These are phyloP conservation scores for Neurospora africana DNA, from an alignment of 495 filamentous ascomycete species.

Conservation along the genomic window DNA sequence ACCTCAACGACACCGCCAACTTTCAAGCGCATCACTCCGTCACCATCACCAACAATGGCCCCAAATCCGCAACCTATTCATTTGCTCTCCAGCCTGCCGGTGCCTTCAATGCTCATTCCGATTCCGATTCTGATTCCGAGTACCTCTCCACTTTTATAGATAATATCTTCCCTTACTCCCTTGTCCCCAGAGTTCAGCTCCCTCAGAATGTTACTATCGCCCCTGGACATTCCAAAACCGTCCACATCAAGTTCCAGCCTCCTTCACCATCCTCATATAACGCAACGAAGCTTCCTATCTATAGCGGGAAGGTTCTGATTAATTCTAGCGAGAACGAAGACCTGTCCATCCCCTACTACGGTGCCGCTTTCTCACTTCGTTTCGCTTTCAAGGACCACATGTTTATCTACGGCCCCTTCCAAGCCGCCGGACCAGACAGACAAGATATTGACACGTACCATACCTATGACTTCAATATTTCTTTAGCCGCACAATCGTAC, in stretches of 20 bases:
- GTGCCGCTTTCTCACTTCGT: slow-evolving; percentile 10
- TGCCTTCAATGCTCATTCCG: slow-evolving; percentile 7
- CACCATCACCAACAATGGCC: slow-evolving; percentile 32
- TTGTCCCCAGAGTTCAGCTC: slow-evolving; percentile 4
- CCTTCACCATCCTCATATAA: slow-evolving; percentile 10
- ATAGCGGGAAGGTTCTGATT: slow-evolving; percentile 28
- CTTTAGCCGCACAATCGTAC: slow-evolving; percentile 6
- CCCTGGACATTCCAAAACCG: slow-evolving; percentile 17
- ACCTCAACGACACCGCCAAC: slow-evolving; percentile 35
- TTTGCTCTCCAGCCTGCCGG: slow-evolving; percentile 17
- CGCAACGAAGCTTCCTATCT: slow-evolving; percentile 19
- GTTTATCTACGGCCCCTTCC: slow-evolving; percentile 6
- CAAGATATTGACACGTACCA: slow-evolving; percentile 10
- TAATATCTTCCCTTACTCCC: slow-evolving; percentile 1
- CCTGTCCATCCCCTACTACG: slow-evolving; percentile 22
- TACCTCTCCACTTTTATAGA: slow-evolving; percentile 1
- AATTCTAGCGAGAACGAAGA: slow-evolving; percentile 21
- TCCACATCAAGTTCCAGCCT: slow-evolving; percentile 18
- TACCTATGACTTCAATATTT: slow-evolving; percentile 20
- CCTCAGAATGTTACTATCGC: slow-evolving; percentile 2
- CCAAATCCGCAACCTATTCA: slow-evolving; percentile 22
- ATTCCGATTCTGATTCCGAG: not conserved
- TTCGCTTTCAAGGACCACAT: not conserved
- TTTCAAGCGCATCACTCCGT: slow-evolving; percentile 25
- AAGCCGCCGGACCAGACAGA: slow-evolving; percentile 8